Percentiles rank a stretch among this genome's conserved stretches.
phyloP scores from a whole-genome alignment of 495 filamentous ascomycete species.

The Talaromyces stipitatus region DNA sequence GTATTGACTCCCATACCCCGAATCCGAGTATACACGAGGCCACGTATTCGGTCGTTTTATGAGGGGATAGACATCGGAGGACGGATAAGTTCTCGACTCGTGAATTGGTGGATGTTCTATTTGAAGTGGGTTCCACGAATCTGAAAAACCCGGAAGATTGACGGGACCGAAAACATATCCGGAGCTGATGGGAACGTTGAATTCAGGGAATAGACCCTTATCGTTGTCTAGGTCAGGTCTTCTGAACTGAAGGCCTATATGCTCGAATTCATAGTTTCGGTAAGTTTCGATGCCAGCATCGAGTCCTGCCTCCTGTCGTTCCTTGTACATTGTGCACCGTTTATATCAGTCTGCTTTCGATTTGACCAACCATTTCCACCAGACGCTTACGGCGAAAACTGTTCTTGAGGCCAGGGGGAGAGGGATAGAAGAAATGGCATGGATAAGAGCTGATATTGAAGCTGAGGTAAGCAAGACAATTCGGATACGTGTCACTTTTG shows the following conservation, averaged over 20 bases:
- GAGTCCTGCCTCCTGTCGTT: background rate
- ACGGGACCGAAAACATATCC: background rate
- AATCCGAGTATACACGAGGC: background rate
- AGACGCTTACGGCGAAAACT: too few species aligned
- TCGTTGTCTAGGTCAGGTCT: background rate
- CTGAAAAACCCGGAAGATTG: background rate
- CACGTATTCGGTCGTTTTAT: background rate
- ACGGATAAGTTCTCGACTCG: background rate
- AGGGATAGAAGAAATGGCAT: too few species aligned
- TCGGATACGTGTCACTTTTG: background rate
- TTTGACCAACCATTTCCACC: background rate
- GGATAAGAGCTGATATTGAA: too few species aligned
- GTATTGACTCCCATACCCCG: background rate
- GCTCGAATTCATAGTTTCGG: background rate
- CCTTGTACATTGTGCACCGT: background rate
- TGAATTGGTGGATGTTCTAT: background rate
- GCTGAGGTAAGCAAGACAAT: too few species aligned
- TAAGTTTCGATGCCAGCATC: background rate
- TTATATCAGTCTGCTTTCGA: background rate
- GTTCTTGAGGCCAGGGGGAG: too few species aligned
- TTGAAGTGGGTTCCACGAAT: background rate
- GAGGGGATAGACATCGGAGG: background rate
- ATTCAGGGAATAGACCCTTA: background rate
- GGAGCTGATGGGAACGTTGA: background rate
- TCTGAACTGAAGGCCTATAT: background rate